phyloP scores from a whole-genome alignment of 2,329 filamentous ascomycete species.

The Pestalotiopsis sp. region DNA sequence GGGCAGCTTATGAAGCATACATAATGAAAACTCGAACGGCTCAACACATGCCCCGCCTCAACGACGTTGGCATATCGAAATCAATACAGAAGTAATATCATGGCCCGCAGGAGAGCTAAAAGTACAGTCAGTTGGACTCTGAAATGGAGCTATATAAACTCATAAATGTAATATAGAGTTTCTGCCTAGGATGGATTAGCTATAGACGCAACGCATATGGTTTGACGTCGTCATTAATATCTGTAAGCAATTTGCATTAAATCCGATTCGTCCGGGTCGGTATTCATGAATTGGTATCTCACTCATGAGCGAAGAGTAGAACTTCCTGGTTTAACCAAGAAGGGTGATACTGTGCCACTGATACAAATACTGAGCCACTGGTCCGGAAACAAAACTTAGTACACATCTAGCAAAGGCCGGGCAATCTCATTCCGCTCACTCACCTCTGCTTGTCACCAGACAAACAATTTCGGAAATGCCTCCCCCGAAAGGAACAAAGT shows the following conservation, averaged over 20 bases:
- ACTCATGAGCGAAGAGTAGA: too few relatives aligned
- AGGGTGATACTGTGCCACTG: too few relatives aligned
- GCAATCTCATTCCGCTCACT: not conserved
- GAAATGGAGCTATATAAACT: not conserved
- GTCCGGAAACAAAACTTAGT: too few relatives aligned
- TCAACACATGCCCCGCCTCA: too few relatives aligned
- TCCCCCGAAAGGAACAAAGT: slow-evolving; percentile 7
- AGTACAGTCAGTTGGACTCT: not conserved
- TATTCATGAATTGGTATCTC: too few relatives aligned
- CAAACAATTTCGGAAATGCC: slow-evolving; percentile 1
- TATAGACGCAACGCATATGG: not conserved
- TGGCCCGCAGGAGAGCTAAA: not conserved
- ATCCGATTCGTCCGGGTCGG: not conserved
- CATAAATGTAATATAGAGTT: not conserved
- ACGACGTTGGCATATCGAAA: too few relatives aligned
- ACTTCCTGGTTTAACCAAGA: too few relatives aligned
- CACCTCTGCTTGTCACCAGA: not conserved
- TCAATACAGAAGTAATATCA: too few relatives aligned
- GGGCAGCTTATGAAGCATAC: too few relatives aligned
- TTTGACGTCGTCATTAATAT: not conserved
- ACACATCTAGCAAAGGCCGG: not conserved
- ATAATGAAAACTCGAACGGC: too few relatives aligned
- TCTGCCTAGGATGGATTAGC: not conserved
- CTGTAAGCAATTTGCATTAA: not conserved
- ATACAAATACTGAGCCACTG: too few relatives aligned